phyloP scores from a whole-genome alignment of 164 flowering plant species.

The Aristolochia fimbriata region DNA sequence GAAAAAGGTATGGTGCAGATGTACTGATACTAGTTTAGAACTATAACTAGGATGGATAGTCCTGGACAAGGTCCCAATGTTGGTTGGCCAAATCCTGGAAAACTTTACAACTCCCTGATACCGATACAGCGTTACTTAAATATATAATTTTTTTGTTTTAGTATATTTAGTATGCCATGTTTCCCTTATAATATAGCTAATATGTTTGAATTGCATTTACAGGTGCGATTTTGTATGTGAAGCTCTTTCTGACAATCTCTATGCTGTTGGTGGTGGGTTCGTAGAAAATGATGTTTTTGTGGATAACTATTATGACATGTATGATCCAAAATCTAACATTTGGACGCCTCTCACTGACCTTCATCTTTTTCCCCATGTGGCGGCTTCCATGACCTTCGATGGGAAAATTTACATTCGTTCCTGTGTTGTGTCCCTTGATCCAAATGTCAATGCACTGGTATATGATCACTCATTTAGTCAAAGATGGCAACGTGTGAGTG shows the following conservation, averaged over 20 bases:
- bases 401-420: conserved; percentile 47
- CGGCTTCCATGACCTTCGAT: conserved; percentile 55
- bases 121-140: neutral
- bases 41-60: too few relatives aligned
- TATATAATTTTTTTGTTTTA: neutral
- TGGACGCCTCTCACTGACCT: conserved; percentile 44
- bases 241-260: conserved; percentile 44
- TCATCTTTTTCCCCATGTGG: conserved; percentile 41
- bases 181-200: neutral
- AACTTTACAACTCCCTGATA: too few relatives aligned
- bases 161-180: neutral
- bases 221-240: conserved; percentile 72
- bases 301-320: conserved; percentile 60
- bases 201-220: conserved; percentile 3
- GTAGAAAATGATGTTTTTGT: too few relatives aligned
- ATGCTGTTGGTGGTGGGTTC: conserved; percentile 89
- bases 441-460: conserved; percentile 30
- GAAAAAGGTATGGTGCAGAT: too few relatives aligned
- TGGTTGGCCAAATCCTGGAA: too few relatives aligned
- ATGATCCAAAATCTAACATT: conserved; percentile 29
- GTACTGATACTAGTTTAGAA: too few relatives aligned
- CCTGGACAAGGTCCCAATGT: too few relatives aligned
- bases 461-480: conserved; percentile 41
- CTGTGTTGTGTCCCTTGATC: conserved; percentile 24
- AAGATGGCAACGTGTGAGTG: conserved; percentile 51